Evolutionary conservation across 2,329 filamentous ascomycete species (phyloP).

Genomic region (Akanthomyces uredinophilus): DNA sequence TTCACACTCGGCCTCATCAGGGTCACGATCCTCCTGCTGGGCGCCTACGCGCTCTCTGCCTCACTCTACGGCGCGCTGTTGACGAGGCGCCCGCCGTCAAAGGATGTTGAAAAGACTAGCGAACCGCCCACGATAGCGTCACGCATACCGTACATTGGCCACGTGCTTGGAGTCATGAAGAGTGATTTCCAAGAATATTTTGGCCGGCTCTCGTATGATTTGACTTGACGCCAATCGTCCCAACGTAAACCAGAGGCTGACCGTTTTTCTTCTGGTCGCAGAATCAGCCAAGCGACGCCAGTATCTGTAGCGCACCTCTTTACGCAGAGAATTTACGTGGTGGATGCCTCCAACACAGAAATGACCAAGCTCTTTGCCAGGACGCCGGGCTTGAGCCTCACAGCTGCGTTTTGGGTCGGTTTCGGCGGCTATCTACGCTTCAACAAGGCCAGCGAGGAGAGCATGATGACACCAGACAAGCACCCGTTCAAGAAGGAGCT

Average conservation of each 20-base stretch:
- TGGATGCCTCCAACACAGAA: conserved; percentile 10
- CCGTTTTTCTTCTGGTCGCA: not conserved
- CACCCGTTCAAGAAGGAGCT: conserved; percentile 12
- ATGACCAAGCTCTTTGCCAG: conserved; percentile 13
- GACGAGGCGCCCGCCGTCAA: not conserved
- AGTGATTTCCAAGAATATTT: conserved; percentile 11
- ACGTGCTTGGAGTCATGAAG: conserved; percentile 5
- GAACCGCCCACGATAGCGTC: conserved; percentile 10
- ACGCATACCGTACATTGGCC: conserved; percentile 4
- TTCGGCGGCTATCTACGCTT: conserved; percentile 10
- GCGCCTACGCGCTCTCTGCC: not conserved
- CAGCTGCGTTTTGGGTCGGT: conserved; percentile 8
- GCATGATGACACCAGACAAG: conserved; percentile 12
- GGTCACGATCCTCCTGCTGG: not conserved
- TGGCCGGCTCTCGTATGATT: conserved; percentile 10
- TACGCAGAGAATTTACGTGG: conserved; percentile 5
- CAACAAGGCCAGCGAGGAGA: conserved; percentile 12
- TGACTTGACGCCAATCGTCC: not conserved
- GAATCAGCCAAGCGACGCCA: conserved; percentile 6
- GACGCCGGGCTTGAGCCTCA: conserved; percentile 7
- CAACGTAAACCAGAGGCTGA: not conserved
- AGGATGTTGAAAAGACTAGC: not conserved
- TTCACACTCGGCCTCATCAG: conserved; percentile 1
- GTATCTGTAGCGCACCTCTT: not conserved
- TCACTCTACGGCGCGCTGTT: not conserved